A percentile compares a stretch with the other conserved stretches of the same genome.
These are phyloP conservation scores for Ballota nigra DNA, from an alignment of 257 asterid species.

Conservation along the genomic window DNA sequence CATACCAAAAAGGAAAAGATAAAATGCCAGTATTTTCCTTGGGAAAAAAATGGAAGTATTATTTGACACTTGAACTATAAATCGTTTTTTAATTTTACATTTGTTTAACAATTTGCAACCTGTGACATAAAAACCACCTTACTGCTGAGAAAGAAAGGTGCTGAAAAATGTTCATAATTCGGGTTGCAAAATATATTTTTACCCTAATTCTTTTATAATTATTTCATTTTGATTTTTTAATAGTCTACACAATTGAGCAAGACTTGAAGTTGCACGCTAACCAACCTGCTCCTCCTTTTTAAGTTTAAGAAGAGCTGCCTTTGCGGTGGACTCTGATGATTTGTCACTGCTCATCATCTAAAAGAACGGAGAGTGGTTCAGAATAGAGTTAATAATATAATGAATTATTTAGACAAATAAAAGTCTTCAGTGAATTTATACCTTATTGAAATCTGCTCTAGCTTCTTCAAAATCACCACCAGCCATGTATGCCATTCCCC, in stretches of 20 bases:
- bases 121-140: no score
- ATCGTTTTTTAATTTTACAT: no score
- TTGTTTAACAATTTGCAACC: no score
- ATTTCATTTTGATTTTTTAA: neutral
- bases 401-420: neutral
- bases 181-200: no score
- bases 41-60: neutral
- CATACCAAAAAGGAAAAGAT: neutral
- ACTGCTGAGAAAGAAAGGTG: neutral
- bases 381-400: neutral
- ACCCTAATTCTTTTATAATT: neutral
- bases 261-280: neutral
- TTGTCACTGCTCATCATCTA: constrained; percentile 83
- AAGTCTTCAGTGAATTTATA: constrained; percentile 11
- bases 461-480: constrained; percentile 92
- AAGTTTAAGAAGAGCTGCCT: constrained; percentile 80
- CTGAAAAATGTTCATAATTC: no score
- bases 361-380: constrained; percentile 17
- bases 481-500: constrained; percentile 94
- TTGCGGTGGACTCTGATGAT: constrained; percentile 74
- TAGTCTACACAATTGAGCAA: neutral
- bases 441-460: constrained; percentile 86
- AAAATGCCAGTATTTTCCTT: neutral
- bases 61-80: no score
- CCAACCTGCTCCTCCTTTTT: constrained; percentile 93